These are phyloP conservation scores for Paraurostyla sp. DNA, from an alignment of 73 alveolate genomes.

Conservation along the genomic window DNA sequence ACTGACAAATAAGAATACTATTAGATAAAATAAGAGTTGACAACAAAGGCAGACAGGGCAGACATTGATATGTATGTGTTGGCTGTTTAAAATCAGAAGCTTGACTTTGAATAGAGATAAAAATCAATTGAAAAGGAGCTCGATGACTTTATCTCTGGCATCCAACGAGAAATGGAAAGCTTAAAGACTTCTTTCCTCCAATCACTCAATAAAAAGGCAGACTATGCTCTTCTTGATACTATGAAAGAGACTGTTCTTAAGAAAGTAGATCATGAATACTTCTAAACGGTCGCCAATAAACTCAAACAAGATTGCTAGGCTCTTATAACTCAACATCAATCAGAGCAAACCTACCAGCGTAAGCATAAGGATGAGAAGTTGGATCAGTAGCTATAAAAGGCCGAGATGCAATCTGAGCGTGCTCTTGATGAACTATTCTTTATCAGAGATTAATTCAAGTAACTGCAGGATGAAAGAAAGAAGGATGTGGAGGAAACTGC, in stretches of 20 bases:
- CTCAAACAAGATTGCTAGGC: conserved; percentile 39
- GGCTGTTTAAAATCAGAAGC: conserved; percentile 57
- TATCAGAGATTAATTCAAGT: conserved; percentile 17
- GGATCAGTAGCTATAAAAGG: not conserved
- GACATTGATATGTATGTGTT: conserved; percentile 65
- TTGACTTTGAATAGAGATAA: conserved; percentile 61
- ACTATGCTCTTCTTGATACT: conserved; percentile 26
- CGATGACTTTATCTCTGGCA: conserved; percentile 36
- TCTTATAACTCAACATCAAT: not conserved
- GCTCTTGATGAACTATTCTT: conserved; percentile 45
- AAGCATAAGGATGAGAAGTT: conserved; percentile 43
- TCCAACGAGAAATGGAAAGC: conserved; percentile 59
- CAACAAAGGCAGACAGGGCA: conserved; percentile 61
- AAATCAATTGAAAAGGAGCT: conserved; percentile 21
- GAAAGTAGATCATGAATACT: conserved; percentile 55
- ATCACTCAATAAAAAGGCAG: conserved; percentile 66
- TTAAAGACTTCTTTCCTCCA: conserved; percentile 28
- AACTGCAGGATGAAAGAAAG: conserved; percentile 62
- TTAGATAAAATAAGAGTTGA: not conserved
- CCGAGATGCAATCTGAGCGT: conserved; percentile 18
- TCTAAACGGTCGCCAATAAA: conserved; percentile 26
- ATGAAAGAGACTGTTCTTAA: conserved; percentile 1
- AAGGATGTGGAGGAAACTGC: conserved; percentile 72
- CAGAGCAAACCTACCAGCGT: not conserved
- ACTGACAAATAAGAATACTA: conserved; percentile 39